Base-by-base conservation (phyloP, 164 flowering plant genomes). In the Hamamelis virginiana region DNA sequence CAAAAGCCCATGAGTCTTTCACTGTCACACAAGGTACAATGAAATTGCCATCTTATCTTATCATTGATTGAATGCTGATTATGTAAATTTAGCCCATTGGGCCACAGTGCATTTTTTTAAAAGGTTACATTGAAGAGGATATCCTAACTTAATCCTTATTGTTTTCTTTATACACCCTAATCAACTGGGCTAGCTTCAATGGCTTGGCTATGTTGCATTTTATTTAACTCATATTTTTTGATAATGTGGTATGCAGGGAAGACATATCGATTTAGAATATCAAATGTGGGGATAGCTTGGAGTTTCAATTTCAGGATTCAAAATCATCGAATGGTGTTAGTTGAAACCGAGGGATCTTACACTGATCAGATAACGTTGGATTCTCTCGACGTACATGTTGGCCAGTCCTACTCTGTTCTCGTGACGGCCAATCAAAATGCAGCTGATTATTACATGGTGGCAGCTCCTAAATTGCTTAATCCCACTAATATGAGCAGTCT, bases 271-370 rank as follows among this genome's bases (percentile, higher is more conserved):
- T 74, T 88, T 33, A 80, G 91, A 69, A 78, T 90, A 71, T 84
- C 86, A 5, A 88, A 85, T 19, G 87, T 84, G 12, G 90, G 96
- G 4, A 74, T 15, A 9, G 48, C 67, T 14, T 58, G 66, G 46
- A 83, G 87, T 72, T 67, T 87, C 48, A 90, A 90, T 69, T 85
- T 90, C 80, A 78, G 84, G 75, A 87, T 90, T 33, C 85, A 86
- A 55, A 77, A 74, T 19, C 96, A 90, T 75, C 41, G 22, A n/a
- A 83, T 88, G 92, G 65, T 80, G 21, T 22, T 90, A 69, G 90
- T 90, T 10, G 96, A 88, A 57, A 82, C 87, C 1, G 96, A 90
- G 66, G 96, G 96, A 38, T 83, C 96, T 14, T 86, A 90, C 77
- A 80, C 90, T 43, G 67, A 69, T 41, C 86, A 84, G 75, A 83